phyloP scores from a whole-genome alignment of 495 filamentous ascomycete genomes.

The Apodospora peruviana region DNA sequence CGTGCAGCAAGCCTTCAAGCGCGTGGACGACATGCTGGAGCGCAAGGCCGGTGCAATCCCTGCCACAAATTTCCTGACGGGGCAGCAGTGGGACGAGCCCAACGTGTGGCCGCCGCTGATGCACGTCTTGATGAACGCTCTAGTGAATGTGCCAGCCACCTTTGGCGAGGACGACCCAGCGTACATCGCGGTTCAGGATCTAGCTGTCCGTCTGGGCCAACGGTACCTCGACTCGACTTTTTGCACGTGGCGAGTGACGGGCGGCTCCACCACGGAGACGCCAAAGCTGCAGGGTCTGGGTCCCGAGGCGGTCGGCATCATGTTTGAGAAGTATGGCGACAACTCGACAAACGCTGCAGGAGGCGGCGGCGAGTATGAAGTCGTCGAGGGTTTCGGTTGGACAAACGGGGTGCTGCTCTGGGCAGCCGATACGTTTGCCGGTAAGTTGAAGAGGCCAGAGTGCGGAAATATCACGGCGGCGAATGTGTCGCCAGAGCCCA shows the following conservation, averaged over 20 bases:
- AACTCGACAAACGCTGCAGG: constrained; percentile 42
- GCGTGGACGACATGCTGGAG: constrained; percentile 30
- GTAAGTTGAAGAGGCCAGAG: constrained; percentile 33
- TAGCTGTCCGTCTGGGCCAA: constrained; percentile 38
- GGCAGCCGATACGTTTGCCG: constrained; percentile 40
- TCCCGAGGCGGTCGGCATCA: constrained; percentile 31
- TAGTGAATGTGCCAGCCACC: constrained; percentile 41
- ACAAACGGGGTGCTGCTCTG: constrained; percentile 48
- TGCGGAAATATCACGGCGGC: constrained; percentile 39
- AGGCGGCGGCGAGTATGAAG: constrained; percentile 44
- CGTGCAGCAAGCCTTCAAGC: constrained; percentile 32
- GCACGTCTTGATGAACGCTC: constrained; percentile 42
- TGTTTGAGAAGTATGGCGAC: constrained; percentile 49
- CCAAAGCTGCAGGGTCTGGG: constrained; percentile 37
- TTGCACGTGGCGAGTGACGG: constrained; percentile 47
- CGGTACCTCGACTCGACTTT: constrained; percentile 47
- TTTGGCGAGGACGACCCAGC: constrained; percentile 38
- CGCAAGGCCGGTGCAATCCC: constrained; percentile 37
- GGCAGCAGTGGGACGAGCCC: constrained; percentile 49
- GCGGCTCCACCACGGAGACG: constrained; percentile 37
- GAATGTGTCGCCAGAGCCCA: constrained; percentile 11
- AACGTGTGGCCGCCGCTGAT: constrained; percentile 47
- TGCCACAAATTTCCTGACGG: constrained; percentile 38
- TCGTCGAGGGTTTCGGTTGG: constrained; percentile 50
- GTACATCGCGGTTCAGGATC: constrained; percentile 32